These are phyloP conservation scores for Fraxinus paxiana DNA, from an alignment of 305 asterid genomes.

Conservation along the genomic window DNA sequence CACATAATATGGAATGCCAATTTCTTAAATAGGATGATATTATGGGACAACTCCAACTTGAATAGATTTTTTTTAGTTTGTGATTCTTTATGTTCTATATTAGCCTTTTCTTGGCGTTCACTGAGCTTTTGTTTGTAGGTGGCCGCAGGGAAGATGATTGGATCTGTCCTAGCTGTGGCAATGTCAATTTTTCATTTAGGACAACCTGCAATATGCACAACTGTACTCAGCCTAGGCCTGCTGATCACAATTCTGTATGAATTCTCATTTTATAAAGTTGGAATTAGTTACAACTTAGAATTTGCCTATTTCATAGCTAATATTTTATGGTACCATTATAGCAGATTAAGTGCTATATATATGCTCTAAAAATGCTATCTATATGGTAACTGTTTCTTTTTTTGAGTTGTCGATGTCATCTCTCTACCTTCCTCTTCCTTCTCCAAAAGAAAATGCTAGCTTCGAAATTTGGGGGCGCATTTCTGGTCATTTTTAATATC, in stretches of 20 bases:
- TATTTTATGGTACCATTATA: neutral
- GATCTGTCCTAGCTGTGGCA: conserved; percentile 93
- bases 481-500: neutral
- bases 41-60: neutral
- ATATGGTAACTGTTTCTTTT: neutral
- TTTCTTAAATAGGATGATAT: neutral
- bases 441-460: neutral
- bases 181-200: conserved; percentile 87
- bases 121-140: conserved; percentile 40
- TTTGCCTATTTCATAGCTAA: neutral
- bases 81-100: neutral
- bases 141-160: conserved; percentile 97
- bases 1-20: neutral
- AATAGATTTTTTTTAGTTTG: neutral
- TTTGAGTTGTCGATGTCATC: neutral
- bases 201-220: conserved; percentile 93
- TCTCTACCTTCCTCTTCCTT: neutral
- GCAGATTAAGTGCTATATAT: neutral
- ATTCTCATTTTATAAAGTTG: neutral
- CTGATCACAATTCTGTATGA: conserved; percentile 76
- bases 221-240: conserved; percentile 93
- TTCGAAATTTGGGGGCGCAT: neutral
- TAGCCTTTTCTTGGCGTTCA: conserved; percentile 7
- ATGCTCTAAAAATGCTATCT: neutral
- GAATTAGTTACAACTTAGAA: neutral